phyloP scores from a whole-genome alignment of 2,329 filamentous ascomycete genomes.

The Aspergillus versicolor region DNA sequence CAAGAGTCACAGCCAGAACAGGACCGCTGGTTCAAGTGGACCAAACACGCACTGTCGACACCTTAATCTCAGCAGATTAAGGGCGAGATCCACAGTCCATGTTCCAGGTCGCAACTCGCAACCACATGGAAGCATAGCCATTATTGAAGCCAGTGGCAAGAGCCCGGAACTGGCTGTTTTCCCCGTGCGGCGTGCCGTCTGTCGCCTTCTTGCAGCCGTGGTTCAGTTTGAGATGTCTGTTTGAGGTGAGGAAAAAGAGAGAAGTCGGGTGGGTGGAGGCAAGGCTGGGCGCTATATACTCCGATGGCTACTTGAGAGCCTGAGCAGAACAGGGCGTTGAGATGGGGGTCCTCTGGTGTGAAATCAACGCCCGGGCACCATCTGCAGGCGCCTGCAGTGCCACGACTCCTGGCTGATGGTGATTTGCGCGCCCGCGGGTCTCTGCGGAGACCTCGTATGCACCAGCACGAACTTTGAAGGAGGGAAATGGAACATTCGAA shows the following conservation, averaged over 20 bases:
- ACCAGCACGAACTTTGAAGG: too few species aligned
- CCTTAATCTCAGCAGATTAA: conserved; percentile 7
- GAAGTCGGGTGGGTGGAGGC: background rate
- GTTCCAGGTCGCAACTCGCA: background rate
- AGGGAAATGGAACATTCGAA: background rate
- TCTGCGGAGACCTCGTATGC: too few species aligned
- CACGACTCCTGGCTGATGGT: background rate
- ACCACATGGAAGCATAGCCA: background rate
- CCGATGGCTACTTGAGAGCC: background rate
- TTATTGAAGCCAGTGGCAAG: background rate
- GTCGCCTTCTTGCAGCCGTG: background rate
- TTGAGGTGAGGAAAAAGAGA: background rate
- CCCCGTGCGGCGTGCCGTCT: background rate
- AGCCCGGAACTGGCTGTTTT: background rate
- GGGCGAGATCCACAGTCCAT: conserved; percentile 1
- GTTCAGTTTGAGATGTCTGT: background rate
- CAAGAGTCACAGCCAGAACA: too few species aligned
- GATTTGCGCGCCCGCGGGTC: too few species aligned
- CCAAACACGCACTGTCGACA: conserved; percentile 1
- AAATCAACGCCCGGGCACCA: background rate
- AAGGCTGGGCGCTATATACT: conserved; percentile 3
- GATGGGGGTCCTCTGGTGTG: background rate
- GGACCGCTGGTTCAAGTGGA: background rate
- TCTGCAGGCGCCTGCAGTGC: background rate
- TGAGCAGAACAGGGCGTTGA: background rate